Evolutionary conservation across 768 basidiomycete genomes (phyloP).

Genomic region (Rhizopogon vesiculosus): DNA sequence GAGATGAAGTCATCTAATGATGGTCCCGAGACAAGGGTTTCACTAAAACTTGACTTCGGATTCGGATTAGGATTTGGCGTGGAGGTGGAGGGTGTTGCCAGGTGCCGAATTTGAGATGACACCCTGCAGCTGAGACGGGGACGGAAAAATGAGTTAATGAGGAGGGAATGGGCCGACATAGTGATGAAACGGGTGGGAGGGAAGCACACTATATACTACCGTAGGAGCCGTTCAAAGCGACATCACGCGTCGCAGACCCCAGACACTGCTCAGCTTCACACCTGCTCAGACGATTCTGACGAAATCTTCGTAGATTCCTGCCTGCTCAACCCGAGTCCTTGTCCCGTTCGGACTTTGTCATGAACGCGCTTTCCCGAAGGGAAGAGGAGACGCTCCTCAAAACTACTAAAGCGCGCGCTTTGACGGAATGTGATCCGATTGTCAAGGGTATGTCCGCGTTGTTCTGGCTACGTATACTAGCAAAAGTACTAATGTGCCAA

Average conservation of each 20-base stretch:
- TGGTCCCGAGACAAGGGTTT: slow-evolving; percentile 61
- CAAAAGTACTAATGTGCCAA: not conserved
- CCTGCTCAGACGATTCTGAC: too few species aligned
- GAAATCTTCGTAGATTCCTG: too few species aligned
- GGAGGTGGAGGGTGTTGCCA: slow-evolving; percentile 39
- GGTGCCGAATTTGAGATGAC: slow-evolving; percentile 29
- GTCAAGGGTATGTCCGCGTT: slow-evolving; percentile 53
- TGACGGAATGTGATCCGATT: slow-evolving; percentile 71
- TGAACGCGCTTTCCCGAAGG: slow-evolving; percentile 83
- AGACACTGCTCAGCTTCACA: not conserved
- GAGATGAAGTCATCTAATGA: slow-evolving; percentile 78
- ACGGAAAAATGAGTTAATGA: slow-evolving; percentile 11
- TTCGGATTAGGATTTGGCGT: slow-evolving; percentile 30
- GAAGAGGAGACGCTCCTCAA: slow-evolving; percentile 87
- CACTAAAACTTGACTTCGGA: slow-evolving; percentile 40
- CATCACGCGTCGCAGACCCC: too few species aligned
- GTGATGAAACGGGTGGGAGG: not conserved
- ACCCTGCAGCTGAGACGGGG: not conserved
- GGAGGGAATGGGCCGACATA: slow-evolving; percentile 10
- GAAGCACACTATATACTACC: not conserved
- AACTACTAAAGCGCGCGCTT: slow-evolving; percentile 71
- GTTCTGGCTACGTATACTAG: not conserved
- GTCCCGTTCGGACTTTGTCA: slow-evolving; percentile 19
- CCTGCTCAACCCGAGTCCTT: too few species aligned
- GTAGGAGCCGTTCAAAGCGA: not conserved